Base-by-base conservation (phyloP, 2,329 filamentous ascomycete genomes). In the Cladophialophora carrionii region DNA sequence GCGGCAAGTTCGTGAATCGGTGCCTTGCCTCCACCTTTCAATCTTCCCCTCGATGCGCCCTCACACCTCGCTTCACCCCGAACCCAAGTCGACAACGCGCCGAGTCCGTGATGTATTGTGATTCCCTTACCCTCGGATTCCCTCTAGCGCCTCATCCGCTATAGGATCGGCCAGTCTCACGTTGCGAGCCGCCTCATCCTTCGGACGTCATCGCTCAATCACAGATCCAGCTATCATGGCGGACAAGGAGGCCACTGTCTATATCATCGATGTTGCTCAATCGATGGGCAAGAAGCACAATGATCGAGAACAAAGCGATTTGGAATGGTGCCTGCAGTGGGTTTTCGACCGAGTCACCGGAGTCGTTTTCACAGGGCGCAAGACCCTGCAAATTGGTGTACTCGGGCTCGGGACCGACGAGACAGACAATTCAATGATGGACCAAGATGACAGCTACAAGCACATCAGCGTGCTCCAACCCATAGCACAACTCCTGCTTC, bases 341-440 rank as follows among this genome's bases (percentile, higher is more conserved):
- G 85, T 98, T 57, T 99, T 94, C 93, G 94, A 98, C 82, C 95
- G 91, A 75, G 90, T 96, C 70, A 89, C 88, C 4, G 86, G 85
- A 7, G 91, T 88, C 3, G 89, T 92, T 77, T 81, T 83, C 32
- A 88, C 83, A n/a, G 88, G 86, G 31, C 85, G 91, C 57, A 94
- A 92, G 76, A 92, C 89, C 0, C 86, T 87, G 73, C 85, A 84
- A 24, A 80, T 92, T 53, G 90, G 92, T n/a, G 89, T 97, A 1
- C 78, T 99, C 65, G 95, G 90, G 0, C 81, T 97, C 62, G 86
- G 91, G 64, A 96, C 93, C 20, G 88, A 96, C 72, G 79, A 83
- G 81, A 93, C 92, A 0, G 76, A 83, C 55, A 92, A 96, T 71
- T 80, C 85, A 4, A 80, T 95, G 65, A 81, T 95, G 65, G 79